Base-by-base conservation (phyloP, 495 filamentous ascomycete species). In the Filosporella fistucella region DNA sequence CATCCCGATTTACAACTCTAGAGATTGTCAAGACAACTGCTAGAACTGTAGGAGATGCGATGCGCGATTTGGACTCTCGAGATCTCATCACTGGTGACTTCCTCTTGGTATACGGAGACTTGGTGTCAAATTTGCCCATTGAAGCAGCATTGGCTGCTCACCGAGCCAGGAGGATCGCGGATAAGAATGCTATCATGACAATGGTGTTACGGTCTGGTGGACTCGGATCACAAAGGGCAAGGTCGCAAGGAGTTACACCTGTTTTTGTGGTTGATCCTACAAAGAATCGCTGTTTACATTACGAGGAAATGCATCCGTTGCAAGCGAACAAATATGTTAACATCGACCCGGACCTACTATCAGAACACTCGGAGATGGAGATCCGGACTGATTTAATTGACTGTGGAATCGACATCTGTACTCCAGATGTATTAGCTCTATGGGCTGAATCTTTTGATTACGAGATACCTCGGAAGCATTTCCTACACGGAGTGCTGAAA, bases 371-470 rank as follows among this genome's bases (percentile, higher is more conserved):
- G 10, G 81, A 91, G 56, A 72, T 91, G 47, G 89, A 94, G 49
- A 67, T 95, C 22, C 84, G 91, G 4, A 75, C 84, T 37, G 93
- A 99, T 57, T 69, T 99, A 42, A 86, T 96, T 45, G 94, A 99
- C 67, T 93, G 88, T 58, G 87, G 84, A 45, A 91, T 99, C 61
- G 93, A 99, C 60, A 97, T 99, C 52, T 99, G 94, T 65, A 96
- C 94, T 0, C 89, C 91, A 0, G 93, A 97, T 56, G 89, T 96
- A 16, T 74, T 97, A 35, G 89, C 90, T 23, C 68, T 96, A 48
- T 99, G 93, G 88, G 90, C 89, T 6, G 93, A 99, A 61, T 94
- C 89, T 61, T 99, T 99, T 63, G 93, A 99, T 66, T 96, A 93
- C 67, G 85, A 95, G 59, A 72, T 86, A 3, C 86, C 93, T 7